phyloP scores from a whole-genome alignment of 805 yeast species.

The Sungouiozyma intestinalis region DNA sequence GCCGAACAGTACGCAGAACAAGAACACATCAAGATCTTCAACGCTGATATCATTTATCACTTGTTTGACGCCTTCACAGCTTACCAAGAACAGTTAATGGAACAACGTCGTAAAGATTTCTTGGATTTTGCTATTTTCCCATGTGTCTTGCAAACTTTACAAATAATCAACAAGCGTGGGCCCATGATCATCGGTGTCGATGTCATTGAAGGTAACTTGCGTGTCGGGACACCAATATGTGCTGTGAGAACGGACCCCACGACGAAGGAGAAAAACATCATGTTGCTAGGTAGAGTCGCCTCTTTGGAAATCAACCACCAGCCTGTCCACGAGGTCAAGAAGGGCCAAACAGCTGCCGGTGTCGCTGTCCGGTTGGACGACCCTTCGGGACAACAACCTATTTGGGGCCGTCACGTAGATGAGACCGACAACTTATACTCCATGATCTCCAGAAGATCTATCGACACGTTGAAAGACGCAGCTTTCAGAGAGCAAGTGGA shows the following conservation, averaged over 20 bases:
- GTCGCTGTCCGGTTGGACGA: conserved; percentile 96
- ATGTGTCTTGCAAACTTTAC: conserved; percentile 86
- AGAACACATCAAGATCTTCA: conserved; percentile 83
- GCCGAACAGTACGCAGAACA: conserved; percentile 97
- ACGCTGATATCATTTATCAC: conserved; percentile 94
- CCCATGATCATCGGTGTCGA: conserved; percentile 99
- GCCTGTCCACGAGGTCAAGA: conserved; percentile 66
- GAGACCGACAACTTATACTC: conserved; percentile 87
- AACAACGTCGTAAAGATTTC: conserved; percentile 81
- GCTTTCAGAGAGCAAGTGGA: conserved; percentile 93
- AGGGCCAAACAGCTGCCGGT: conserved; percentile 95
- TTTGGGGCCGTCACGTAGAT: conserved; percentile 98
- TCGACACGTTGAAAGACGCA: conserved; percentile 95
- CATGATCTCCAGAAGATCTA: conserved; percentile 77
- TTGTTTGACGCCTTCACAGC: conserved; percentile 90
- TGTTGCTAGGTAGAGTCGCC: conserved; percentile 73
- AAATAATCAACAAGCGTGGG: conserved; percentile 94
- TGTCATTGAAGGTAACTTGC: conserved; percentile 80
- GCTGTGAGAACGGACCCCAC: conserved; percentile 83
- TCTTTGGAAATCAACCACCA: conserved; percentile 96
- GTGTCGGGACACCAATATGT: conserved; percentile 91
- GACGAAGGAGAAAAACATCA: conserved; percentile 60
- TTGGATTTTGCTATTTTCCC: conserved; percentile 89
- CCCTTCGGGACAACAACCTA: conserved; percentile 86
- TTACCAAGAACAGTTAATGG: conserved; percentile 80